Conservation (phyloP, 129 eudicot species). For the Ambrosia artemisiifolia region DNA sequence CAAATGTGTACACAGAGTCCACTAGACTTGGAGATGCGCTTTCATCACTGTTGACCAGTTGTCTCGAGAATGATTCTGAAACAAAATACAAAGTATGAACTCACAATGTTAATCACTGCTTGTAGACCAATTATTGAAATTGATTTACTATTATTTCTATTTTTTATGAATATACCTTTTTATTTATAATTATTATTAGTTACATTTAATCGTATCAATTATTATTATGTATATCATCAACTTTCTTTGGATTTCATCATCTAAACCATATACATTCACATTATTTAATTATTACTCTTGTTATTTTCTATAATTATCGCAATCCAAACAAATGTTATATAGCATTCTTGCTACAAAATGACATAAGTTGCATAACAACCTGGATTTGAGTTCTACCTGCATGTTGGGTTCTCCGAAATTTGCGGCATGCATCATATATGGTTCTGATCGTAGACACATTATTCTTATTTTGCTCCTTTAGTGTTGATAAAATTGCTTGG, state of each 20-base stretch:
- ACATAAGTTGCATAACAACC: neutral
- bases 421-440: neutral
- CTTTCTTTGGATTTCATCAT: neutral
- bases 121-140: neutral
- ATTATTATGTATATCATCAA: neutral
- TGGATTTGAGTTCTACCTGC: slow-evolving; percentile 7
- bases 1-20: neutral
- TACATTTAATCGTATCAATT: neutral
- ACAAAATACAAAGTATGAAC: slow-evolving; percentile 1
- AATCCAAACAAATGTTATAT: neutral
- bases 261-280: neutral
- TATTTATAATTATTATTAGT: neutral
- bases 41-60: slow-evolving; percentile 31
- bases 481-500: slow-evolving; percentile 7
- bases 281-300: neutral
- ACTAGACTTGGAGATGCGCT: slow-evolving; percentile 3
- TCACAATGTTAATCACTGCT: neutral
- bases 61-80: slow-evolving; percentile 30
- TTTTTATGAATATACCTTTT: neutral
- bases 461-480: slow-evolving; percentile 11
- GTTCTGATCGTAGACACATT: slow-evolving; percentile 10
- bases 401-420: neutral
- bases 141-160: neutral
- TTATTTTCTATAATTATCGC: neutral
- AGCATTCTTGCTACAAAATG: neutral